These are phyloP conservation scores for Kwoniella shandongensis DNA, from an alignment of 768 basidiomycete genomes.

Conservation along the genomic window DNA sequence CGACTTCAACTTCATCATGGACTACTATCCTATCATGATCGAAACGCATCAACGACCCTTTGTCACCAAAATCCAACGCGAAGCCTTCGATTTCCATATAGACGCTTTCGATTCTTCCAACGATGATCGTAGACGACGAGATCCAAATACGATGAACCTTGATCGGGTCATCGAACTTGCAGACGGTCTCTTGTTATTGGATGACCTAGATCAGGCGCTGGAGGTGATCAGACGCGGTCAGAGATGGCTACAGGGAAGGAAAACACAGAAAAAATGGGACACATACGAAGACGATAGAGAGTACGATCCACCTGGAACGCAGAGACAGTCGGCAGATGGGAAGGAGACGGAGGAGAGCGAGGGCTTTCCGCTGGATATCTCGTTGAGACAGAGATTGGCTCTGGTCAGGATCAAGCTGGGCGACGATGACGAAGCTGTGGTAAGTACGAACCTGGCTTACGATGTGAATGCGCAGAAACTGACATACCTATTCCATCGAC, in stretches of 20 bases:
- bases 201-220: slow-evolving; percentile 68
- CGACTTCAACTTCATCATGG: slow-evolving; percentile 73
- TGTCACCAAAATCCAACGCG: slow-evolving; percentile 68
- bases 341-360: slow-evolving; percentile 62
- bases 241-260: slow-evolving; percentile 87
- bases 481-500: neutral
- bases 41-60: slow-evolving; percentile 67
- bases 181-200: slow-evolving; percentile 74
- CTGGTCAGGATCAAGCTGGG: slow-evolving; percentile 78
- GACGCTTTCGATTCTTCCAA: slow-evolving; percentile 56
- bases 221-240: slow-evolving; percentile 71
- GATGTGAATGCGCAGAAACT: neutral
- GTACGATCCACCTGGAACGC: slow-evolving; percentile 61
- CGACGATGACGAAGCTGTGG: slow-evolving; percentile 77
- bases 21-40: slow-evolving; percentile 73
- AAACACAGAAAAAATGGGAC: slow-evolving; percentile 75
- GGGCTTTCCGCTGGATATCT: slow-evolving; percentile 66
- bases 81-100: slow-evolving; percentile 72
- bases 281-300: slow-evolving; percentile 82
- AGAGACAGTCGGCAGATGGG: slow-evolving; percentile 45
- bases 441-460: slow-evolving; percentile 50
- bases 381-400: slow-evolving; percentile 78
- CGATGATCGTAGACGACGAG: neutral
- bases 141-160: slow-evolving; percentile 33
- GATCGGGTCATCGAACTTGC: slow-evolving; percentile 69